Base-by-base conservation (phyloP, 441 rosid species). In the Jatropha podagrica region DNA sequence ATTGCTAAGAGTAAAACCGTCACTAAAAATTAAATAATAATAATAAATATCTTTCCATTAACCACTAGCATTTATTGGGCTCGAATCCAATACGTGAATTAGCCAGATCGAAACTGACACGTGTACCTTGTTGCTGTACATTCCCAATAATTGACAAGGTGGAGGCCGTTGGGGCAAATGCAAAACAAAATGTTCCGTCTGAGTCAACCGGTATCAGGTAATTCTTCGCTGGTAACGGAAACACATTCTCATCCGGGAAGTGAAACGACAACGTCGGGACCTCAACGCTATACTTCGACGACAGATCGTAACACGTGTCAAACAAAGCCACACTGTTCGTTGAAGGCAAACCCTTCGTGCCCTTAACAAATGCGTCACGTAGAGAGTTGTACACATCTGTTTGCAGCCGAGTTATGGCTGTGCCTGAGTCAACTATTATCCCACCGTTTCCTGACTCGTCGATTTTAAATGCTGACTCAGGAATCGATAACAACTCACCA, bases 81-180 rank as follows among this genome's bases (percentile, higher is more conserved):
- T 86, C 83, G 80, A 90, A 90, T 76, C 94, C 94, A 80, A 92
- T 75, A 65, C 86, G 79, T 14, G 92, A 87, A 67, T 85, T 88
- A 44, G 85, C 90, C 46, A 88, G 66, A 69, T 94, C 97, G 73
- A 83, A 89, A 66, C 87, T 80, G 27, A 94, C 95, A 78, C 97
- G 94, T 83, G 87, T 86, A 26, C 97, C 91, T 12, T 92, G 98
- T 74, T 94, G 98, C 79, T 92, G 97, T 54, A 94, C 87, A 59
- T 94, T 94, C 63, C 97, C 97, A 44, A 94, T 78, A 0, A 94
- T 94, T 18, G 97, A 89, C 81, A 94, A 78, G 69, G 86, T 85
- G 49, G 94, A 82, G 71, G 80, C 63, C 2, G 97, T 91, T 14
- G 91, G 90, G 10, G 98, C 98, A 73, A 92, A 94, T 1, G 97